Evolutionary conservation across 208 protist genomes (phyloP).

Genomic region (Trypanosoma melophagium): DNA sequence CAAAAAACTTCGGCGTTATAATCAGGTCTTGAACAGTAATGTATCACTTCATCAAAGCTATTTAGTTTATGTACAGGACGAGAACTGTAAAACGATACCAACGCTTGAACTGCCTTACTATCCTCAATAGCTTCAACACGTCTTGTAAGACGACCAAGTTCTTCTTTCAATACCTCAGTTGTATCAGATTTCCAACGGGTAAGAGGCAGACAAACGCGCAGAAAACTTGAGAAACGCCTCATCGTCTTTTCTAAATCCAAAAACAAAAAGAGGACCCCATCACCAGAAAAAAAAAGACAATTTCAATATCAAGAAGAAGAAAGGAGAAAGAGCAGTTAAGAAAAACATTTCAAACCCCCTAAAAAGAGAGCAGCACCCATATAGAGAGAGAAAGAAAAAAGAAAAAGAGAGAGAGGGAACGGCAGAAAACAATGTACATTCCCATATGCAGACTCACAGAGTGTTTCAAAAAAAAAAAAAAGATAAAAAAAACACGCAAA

Average conservation of each 20-base stretch:
- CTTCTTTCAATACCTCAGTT: not conserved
- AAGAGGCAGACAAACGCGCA: not conserved
- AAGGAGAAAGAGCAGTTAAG: conserved; percentile 1
- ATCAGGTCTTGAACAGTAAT: conserved; percentile 23
- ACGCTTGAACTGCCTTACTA: conserved; percentile 42
- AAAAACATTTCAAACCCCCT: not conserved
- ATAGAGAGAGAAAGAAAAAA: not conserved
- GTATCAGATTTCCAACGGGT: conserved; percentile 7
- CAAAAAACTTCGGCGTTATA: conserved; percentile 65
- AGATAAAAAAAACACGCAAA: not conserved
- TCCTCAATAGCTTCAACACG: conserved; percentile 63
- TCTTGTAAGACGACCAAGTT: conserved; percentile 39
- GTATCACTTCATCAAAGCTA: conserved; percentile 26
- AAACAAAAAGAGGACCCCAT: conserved; percentile 11
- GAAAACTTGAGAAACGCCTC: conserved; percentile 24
- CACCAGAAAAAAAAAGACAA: conserved; percentile 3
- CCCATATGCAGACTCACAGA: too few species aligned
- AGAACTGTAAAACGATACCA: conserved; percentile 66
- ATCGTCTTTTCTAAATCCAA: conserved; percentile 20
- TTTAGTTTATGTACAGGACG: conserved; percentile 53
- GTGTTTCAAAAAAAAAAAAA: conserved; percentile 11
- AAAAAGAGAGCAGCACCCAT: conserved; percentile 1
- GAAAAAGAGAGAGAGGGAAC: conserved; percentile 13
- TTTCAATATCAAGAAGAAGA: conserved; percentile 5
- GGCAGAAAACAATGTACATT: too few species aligned